Base-by-base conservation (phyloP, 805 yeast genomes). In the Aciculoconidium aculeatum region DNA sequence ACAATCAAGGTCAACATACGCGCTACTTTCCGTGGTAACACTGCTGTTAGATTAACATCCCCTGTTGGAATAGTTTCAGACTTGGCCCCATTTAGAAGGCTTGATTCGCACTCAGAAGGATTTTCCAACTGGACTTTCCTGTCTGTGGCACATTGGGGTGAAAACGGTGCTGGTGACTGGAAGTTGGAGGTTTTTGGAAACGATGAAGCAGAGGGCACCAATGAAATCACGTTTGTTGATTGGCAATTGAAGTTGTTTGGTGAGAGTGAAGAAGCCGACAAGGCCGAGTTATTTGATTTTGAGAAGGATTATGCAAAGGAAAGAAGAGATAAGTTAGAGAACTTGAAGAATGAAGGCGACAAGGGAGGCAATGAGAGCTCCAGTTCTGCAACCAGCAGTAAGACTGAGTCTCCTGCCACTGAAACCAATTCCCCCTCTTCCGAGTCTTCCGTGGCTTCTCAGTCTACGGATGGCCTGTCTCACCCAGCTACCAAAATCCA, bases 81-180 rank as follows among this genome's bases (percentile, higher is more conserved):
- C 25, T 65, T 92, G 36, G 96, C 92, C 0, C 71, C 77, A 14
- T 65, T 67, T 11, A 71, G 98, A 43, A 58, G 57, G 5, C 41
- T 56, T 11, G 98, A 92, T 53, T 40, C 34, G 6, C 65, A 76
- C 5, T 38, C 42, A 2, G 61, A 51, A 1, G 95, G 95, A 0
- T 81, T 85, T 40, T 44, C 51, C 4, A 67, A 81, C 42, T 92
- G 98, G 98, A 82, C 84, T 1, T 92, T 92, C 49, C 85, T 88
- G 85, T 73, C 90, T 7, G 97, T 92, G n/a, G 96, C 95, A 1
- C 97, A 92, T 53, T 92, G 97, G 96, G 96, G 96, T 21, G 88
- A 80, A 43, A 27, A 49, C 2, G 90, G 88, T 3, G 55, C 56
- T 15, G 99, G 99, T 7, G 75, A 70, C 4, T 92, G 98, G 98